These are phyloP conservation scores for Neostapfia colusana DNA, from an alignment of 176 grass and related monocot species.

Conservation along the genomic window DNA sequence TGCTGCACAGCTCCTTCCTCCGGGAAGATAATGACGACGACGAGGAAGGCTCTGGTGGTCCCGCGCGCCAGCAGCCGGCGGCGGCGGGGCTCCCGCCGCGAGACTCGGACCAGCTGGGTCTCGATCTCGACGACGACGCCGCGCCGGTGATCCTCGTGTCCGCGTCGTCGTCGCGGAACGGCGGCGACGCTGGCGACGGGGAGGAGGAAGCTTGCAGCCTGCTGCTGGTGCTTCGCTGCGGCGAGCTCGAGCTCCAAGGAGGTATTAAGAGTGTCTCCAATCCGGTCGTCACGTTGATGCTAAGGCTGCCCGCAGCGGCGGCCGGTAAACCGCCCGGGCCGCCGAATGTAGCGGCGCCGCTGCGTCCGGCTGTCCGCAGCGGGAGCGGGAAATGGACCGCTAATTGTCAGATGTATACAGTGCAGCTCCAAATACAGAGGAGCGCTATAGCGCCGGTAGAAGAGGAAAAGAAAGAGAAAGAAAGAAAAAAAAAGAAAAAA, in stretches of 20 bases:
- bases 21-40: conserved; percentile 1
- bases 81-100: background rate
- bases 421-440: too few species aligned
- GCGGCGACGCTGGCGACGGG: too few species aligned
- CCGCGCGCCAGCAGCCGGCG: background rate
- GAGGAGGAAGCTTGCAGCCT: conserved; percentile 24
- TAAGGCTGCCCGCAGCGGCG: conserved; percentile 10
- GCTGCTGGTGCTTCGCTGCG: conserved; percentile 18
- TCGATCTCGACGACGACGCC: too few species aligned
- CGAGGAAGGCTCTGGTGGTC: background rate
- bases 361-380: too few species aligned
- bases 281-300: background rate
- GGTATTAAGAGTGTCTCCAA: background rate
- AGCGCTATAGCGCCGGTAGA: too few species aligned
- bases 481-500: too few species aligned
- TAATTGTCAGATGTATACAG: too few species aligned
- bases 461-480: too few species aligned
- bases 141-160: conserved; percentile 5
- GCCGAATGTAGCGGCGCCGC: too few species aligned
- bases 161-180: background rate
- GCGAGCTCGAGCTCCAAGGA: conserved; percentile 20
- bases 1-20: conserved; percentile 51
- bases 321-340: too few species aligned
- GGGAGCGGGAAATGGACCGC: too few species aligned
- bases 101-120: conserved; percentile 10